A percentile compares a stretch with the other conserved stretches of the same genome.
Conservation (phyloP, 306 rosid genomes). For the Pueraria montana region DNA sequence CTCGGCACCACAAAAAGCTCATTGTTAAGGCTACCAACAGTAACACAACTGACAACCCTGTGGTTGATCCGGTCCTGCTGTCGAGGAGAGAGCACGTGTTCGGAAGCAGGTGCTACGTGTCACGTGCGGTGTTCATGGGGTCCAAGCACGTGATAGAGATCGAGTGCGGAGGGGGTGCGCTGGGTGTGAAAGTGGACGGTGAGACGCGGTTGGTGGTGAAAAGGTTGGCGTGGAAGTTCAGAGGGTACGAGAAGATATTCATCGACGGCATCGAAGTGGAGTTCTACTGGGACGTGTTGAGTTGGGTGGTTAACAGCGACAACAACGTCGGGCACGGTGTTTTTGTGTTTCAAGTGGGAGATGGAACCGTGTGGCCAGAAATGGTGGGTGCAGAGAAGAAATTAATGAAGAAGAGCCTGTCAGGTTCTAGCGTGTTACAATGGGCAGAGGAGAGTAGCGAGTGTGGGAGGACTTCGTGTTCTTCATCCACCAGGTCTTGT, state of each 20-base stretch:
- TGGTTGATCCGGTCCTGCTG: slow-evolving; percentile 44
- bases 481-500: slow-evolving; percentile 64
- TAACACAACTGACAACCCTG: too few relatives aligned
- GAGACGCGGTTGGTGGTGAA: slow-evolving; percentile 61
- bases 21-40: background rate
- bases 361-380: slow-evolving; percentile 80
- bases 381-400: slow-evolving; percentile 73
- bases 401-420: slow-evolving; percentile 65
- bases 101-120: slow-evolving; percentile 61
- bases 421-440: slow-evolving; percentile 72
- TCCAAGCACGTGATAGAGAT: slow-evolving; percentile 72
- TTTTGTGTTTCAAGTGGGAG: slow-evolving; percentile 81
- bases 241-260: slow-evolving; percentile 83
- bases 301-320: slow-evolving; percentile 65
- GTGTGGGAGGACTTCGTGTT: slow-evolving; percentile 72
- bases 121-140: slow-evolving; percentile 72
- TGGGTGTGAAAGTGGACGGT: slow-evolving; percentile 74
- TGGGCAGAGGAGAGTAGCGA: slow-evolving; percentile 92
- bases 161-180: slow-evolving; percentile 66
- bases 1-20: background rate
- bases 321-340: slow-evolving; percentile 57
- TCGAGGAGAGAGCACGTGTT: slow-evolving; percentile 84
- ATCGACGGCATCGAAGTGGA: slow-evolving; percentile 72
- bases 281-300: slow-evolving; percentile 85
- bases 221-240: slow-evolving; percentile 85